phyloP scores from a whole-genome alignment of 2,329 filamentous ascomycete genomes.

The Claviceps monticola region DNA sequence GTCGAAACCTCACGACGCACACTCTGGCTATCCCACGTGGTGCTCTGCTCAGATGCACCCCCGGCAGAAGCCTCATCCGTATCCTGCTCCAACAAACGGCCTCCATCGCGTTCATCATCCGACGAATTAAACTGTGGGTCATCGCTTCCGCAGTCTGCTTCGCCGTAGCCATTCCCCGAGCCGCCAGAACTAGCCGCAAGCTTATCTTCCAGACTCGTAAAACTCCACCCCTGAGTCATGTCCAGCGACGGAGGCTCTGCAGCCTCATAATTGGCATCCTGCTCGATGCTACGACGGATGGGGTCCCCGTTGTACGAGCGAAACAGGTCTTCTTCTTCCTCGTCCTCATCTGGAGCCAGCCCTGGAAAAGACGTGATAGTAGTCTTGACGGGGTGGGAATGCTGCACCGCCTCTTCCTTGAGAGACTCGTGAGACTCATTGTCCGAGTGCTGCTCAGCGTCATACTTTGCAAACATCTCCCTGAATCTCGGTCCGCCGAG shows the following conservation, averaged over 20 bases:
- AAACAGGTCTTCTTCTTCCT: conserved; percentile 17
- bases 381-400: conserved; percentile 31
- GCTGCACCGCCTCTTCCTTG: conserved; percentile 48
- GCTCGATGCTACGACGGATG: conserved; percentile 32
- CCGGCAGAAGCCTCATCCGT: conserved; percentile 16
- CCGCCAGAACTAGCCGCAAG: conserved; percentile 16
- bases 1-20: conserved; percentile 28
- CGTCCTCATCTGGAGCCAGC: conserved; percentile 16
- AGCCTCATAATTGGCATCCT: conserved; percentile 22
- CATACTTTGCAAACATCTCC: conserved; percentile 52
- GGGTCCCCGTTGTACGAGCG: conserved; percentile 19
- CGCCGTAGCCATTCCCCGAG: not conserved
- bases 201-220: conserved; percentile 23
- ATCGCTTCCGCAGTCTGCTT: conserved; percentile 27
- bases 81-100: conserved; percentile 14
- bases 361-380: conserved; percentile 15
- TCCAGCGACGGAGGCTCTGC: conserved; percentile 17
- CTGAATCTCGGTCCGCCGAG: conserved; percentile 69
- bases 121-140: conserved; percentile 29
- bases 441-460: conserved; percentile 27
- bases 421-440: conserved; percentile 42
- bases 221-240: conserved; percentile 32
- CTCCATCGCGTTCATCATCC: conserved; percentile 19
- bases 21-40: conserved; percentile 19
- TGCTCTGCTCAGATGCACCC: conserved; percentile 5